Base-by-base conservation (phyloP, 2,329 filamentous ascomycete species). In the Zymoseptoria crescenta region DNA sequence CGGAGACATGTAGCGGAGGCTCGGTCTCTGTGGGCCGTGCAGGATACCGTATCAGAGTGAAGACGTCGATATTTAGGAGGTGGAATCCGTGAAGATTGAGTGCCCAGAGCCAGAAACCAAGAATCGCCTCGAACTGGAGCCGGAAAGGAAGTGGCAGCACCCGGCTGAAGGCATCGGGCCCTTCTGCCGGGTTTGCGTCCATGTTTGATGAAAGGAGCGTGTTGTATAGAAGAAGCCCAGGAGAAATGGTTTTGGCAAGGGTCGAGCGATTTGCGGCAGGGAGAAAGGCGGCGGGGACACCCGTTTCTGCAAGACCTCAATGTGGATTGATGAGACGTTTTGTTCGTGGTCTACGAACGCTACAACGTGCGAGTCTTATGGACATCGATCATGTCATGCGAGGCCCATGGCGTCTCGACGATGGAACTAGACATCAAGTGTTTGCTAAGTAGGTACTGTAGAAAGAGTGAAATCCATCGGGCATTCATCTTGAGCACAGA, bases 61-160 rank as follows among this genome's bases (percentile, higher is more conserved):
- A 62, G 52, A 80, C 62, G 74, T 85, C 83, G 77, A 99, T 95
- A 72, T 88, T 88, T 69, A 86, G 80, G 59, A 84, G 76, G 69
- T 87, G 81, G 61, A 97, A 85, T 76, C 90, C 92, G 72, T 96
- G 91, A 49, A 97, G 84, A 77, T 96, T 97, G 67, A 88, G 75
- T 65, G 87, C 91, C 91, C 93, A 99, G 73, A 90, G 91, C 93
- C 93, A 97, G 70, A 96, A 87, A 67, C 90, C 93, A 64, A 95
- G 78, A 56, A 96, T 87, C 64, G 94, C 78, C 68, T 96, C 87
- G 67, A 95, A 83, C 61, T 91, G 90, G 60, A 96, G 85, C 66
- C 93, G 87, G 74, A 93, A 96, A 50, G 94, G 93, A 62, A 97
- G 80, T 56, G 93, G 94, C 65, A 97, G 87, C 64, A 88, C 81